Evolutionary conservation across 1,284 basidiomycete species (phyloP), one percentile per base, ranked within the genome.

Genomic region (Trametes pubescens): DNA sequence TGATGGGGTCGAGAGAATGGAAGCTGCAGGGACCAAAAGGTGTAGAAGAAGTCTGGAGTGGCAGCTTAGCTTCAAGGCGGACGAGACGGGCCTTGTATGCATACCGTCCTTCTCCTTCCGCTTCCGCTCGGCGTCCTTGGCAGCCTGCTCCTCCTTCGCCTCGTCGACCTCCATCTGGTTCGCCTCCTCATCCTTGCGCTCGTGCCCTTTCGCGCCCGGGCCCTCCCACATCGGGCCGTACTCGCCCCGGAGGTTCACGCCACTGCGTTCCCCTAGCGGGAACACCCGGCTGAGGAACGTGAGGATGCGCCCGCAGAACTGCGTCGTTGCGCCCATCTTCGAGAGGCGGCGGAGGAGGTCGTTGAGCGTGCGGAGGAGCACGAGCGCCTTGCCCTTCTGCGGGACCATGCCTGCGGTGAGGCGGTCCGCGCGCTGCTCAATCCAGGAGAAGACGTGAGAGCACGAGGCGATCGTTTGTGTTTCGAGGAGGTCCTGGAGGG

Each of bases 221-320:
- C 86, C 85, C 63, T 92, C 89, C 92, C 92, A 94, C n/a, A 81
- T 80, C 61, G 94, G 84, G 13, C 94, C 86, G 77, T 91, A 90
- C 79, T 94, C 93, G 61, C 95, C 95, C 46, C 93, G 81, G 66
- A 96, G 76, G 75, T 97, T 97, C 51, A 97, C 94, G 40, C 95
- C 94, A 74, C 93, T 95, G 52, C 94, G 82, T 75, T 97, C 95
- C 2, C 92, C 91, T 10, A 97, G 78, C 4, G 94, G 93, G 72
- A 96, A 96, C 1, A 95, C 93, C 0, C 85, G 86, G 65, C 91
- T 93, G 52, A 97, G 79, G 74, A 96, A 93, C 1, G 91, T 92
- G 71, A 96, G 81, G 72, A 97, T 95, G 1, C 94, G 85, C 2
- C 95, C 95, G 67, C 92, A 94, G 74, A 97, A 94, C 69, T 92